Conservation (phyloP, 1,284 basidiomycete genomes). For the Melampsora abietis-canadensis region DNA sequence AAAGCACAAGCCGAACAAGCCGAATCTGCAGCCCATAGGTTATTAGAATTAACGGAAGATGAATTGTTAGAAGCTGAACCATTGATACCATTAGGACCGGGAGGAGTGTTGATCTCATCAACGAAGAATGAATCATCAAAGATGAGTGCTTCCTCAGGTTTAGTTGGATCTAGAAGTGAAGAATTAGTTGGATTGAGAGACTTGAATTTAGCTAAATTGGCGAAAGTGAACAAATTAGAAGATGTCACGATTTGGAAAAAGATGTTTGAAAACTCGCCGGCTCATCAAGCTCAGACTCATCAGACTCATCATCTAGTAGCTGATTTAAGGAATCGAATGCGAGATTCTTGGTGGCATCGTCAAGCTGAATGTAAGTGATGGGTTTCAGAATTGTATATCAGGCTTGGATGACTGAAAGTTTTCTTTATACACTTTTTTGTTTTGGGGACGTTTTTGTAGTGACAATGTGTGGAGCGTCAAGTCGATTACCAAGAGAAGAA, state of each 20-base stretch:
- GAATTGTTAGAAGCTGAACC: constrained; percentile 49
- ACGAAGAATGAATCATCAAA: background rate
- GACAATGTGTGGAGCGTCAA: constrained; percentile 27
- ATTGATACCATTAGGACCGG: constrained; percentile 38
- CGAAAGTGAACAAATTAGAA: constrained; percentile 2
- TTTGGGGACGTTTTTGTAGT: constrained; percentile 17
- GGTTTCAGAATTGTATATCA: background rate
- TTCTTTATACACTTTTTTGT: too few species aligned
- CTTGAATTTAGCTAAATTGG: background rate
- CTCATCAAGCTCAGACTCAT: background rate
- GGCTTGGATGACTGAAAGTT: too few species aligned
- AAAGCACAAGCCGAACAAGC: constrained; percentile 80
- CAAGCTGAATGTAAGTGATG: constrained; percentile 40
- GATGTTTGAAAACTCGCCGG: constrained; percentile 4
- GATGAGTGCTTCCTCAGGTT: background rate
- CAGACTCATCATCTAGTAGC: constrained; percentile 6
- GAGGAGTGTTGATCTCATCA: constrained; percentile 27
- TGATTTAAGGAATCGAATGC: constrained; percentile 8
- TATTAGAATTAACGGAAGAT: constrained; percentile 72
- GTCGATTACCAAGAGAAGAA: constrained; percentile 10
- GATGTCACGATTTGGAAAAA: constrained; percentile 1
- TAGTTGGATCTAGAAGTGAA: background rate
- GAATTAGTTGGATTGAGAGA: background rate
- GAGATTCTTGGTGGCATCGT: constrained; percentile 43
- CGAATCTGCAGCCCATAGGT: constrained; percentile 74